Conservation (phyloP, 2,329 filamentous ascomycete genomes). For the Pseudocercospora vitis region DNA sequence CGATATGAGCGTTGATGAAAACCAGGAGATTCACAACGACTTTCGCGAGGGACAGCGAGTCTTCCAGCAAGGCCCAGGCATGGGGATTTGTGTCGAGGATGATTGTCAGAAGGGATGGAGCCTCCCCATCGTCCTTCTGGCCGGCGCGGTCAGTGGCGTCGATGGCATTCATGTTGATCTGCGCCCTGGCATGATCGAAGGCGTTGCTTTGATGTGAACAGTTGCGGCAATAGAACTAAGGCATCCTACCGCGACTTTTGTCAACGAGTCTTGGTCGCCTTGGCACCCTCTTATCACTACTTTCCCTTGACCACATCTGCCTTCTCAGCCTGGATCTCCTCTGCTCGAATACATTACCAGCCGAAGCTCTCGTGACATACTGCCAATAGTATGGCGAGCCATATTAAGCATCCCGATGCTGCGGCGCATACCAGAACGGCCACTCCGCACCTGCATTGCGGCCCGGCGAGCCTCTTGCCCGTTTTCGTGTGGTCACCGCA, state of each 20-base stretch:
- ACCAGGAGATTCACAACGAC: conserved; percentile 87
- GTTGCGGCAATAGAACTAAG: no score
- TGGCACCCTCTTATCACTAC: no score
- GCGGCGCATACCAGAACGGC: background rate
- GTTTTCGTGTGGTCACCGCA: background rate
- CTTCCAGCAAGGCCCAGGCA: conserved; percentile 79
- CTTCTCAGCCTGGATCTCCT: no score
- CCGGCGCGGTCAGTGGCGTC: conserved; percentile 55
- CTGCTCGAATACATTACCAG: no score
- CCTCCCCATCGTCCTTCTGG: conserved; percentile 39
- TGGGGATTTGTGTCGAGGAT: conserved; percentile 95
- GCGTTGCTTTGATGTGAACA: background rate
- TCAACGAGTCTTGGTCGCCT: no score
- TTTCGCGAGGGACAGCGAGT: conserved; percentile 74
- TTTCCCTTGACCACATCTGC: no score
- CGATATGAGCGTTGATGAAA: conserved; percentile 94
- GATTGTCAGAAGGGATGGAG: conserved; percentile 83
- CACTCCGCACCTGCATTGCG: background rate
- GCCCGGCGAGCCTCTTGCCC: background rate
- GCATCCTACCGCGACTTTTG: background rate
- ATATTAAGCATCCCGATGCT: no score
- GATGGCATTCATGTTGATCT: conserved; percentile 60
- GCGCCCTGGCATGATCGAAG: background rate
- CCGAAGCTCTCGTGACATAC: no score
- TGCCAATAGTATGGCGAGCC: no score